Percentiles rank a stretch among this genome's conserved stretches.
phyloP scores from a whole-genome alignment of 1,284 basidiomycete species.

The Moesziomyces aphidis region DNA sequence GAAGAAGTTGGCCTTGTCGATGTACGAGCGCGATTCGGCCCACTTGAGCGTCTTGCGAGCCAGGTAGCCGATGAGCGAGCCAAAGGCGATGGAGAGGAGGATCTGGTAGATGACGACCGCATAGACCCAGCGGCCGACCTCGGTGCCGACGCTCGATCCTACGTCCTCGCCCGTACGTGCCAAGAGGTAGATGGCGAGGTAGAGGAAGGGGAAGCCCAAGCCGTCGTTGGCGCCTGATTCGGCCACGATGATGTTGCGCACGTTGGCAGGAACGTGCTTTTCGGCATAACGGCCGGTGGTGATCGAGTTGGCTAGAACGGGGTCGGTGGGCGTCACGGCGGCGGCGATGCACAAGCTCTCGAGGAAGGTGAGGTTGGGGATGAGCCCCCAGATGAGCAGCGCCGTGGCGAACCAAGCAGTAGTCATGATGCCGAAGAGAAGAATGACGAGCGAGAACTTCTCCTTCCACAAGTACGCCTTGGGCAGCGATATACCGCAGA shows the following conservation, averaged over 20 bases:
- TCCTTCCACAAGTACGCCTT: slow-evolving; percentile 65
- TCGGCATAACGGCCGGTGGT: slow-evolving; percentile 69
- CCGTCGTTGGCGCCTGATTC: slow-evolving; percentile 70
- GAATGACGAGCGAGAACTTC: slow-evolving; percentile 62
- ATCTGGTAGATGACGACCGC: slow-evolving; percentile 69
- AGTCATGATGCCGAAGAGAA: slow-evolving; percentile 69
- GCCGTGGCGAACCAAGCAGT: slow-evolving; percentile 69
- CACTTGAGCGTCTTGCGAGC: slow-evolving; percentile 68
- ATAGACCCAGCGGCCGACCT: slow-evolving; percentile 68
- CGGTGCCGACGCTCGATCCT: slow-evolving; percentile 56
- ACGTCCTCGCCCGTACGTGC: slow-evolving; percentile 50
- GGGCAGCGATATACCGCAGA: slow-evolving; percentile 69
- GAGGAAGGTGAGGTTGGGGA: slow-evolving; percentile 67
- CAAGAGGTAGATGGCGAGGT: slow-evolving; percentile 68
- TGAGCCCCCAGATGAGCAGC: slow-evolving; percentile 66
- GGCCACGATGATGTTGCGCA: slow-evolving; percentile 68
- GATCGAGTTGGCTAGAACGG: slow-evolving; percentile 68
- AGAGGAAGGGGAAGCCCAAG: slow-evolving; percentile 62
- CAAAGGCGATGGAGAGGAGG: slow-evolving; percentile 65
- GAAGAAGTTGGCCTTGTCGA: slow-evolving; percentile 68
- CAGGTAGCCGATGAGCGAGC: slow-evolving; percentile 67
- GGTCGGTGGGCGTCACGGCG: slow-evolving; percentile 69
- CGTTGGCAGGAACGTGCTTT: slow-evolving; percentile 68
- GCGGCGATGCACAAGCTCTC: slow-evolving; percentile 68
- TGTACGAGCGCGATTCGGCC: slow-evolving; percentile 65